phyloP scores from a whole-genome alignment of 805 yeast genomes.

The Metschnikowia cubensis region DNA sequence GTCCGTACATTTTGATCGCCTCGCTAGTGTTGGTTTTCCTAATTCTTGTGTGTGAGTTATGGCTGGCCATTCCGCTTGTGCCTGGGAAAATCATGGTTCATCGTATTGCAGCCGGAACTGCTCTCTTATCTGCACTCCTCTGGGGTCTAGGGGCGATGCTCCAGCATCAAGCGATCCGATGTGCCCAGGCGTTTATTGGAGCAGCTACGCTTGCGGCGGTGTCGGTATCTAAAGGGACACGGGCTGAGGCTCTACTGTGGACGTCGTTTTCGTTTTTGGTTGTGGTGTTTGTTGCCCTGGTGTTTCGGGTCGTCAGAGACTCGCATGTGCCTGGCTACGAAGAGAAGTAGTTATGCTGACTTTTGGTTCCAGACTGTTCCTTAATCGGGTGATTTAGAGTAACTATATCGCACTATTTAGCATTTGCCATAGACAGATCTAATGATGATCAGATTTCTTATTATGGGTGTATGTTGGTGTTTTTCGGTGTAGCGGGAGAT shows the following conservation, averaged over 20 bases:
- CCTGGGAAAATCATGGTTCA: constrained; percentile 41
- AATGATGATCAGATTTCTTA: no score
- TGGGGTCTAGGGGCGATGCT: constrained; percentile 70
- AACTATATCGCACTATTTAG: no score
- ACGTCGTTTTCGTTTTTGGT: constrained; percentile 48
- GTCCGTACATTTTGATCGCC: constrained; percentile 52
- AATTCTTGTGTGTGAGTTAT: constrained; percentile 39
- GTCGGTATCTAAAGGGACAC: constrained; percentile 40
- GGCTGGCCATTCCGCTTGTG: constrained; percentile 44
- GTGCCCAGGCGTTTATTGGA: constrained; percentile 42
- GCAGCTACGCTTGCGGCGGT: constrained; percentile 50
- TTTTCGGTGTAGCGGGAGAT: no score
- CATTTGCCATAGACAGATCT: no score
- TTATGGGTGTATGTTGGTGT: no score
- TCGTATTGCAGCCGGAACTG: constrained; percentile 28
- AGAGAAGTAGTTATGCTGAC: neutral
- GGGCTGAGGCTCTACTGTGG: constrained; percentile 62
- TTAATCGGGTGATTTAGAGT: no score
- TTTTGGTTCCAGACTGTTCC: no score
- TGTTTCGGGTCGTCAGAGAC: constrained; percentile 9
- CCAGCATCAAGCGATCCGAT: constrained; percentile 51
- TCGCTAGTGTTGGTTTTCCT: constrained; percentile 42
- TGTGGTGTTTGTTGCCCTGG: constrained; percentile 25
- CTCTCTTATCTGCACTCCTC: constrained; percentile 24
- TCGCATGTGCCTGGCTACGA: neutral